Conservation (phyloP, 139 green algal genomes). For the Closterium sp. region DNA sequence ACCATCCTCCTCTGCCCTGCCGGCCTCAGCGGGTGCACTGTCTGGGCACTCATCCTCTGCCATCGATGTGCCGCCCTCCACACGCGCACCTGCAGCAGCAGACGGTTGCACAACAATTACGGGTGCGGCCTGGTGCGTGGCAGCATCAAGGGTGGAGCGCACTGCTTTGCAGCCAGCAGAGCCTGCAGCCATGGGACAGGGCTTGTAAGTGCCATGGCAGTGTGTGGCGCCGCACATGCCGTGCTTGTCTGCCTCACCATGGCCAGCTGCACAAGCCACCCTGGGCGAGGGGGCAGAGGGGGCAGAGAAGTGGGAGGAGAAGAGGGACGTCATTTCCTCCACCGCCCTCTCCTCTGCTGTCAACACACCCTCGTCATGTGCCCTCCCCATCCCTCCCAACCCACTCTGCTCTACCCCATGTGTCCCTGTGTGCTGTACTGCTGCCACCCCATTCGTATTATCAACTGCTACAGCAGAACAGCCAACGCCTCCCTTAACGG, state of each 20-base stretch:
- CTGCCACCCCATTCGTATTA: no score
- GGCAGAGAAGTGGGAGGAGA: neutral
- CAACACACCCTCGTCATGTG: neutral
- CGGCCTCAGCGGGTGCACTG: neutral
- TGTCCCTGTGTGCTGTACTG: no score
- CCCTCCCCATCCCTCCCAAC: no score
- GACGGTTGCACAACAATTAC: no score
- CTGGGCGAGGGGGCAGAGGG: neutral
- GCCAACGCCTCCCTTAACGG: no score
- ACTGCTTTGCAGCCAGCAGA: no score
- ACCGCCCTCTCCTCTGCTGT: neutral
- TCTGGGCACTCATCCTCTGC: neutral
- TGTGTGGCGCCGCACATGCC: neutral
- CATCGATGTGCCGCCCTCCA: no score
- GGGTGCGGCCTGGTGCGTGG: no score
- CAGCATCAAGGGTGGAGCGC: no score
- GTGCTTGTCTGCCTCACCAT: neutral
- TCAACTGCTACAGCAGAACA: no score
- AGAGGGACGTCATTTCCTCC: neutral
- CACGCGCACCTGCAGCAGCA: no score
- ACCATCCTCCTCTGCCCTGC: neutral
- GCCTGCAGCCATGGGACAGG: neutral
- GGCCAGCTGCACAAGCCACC: neutral
- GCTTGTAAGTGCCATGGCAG: neutral
- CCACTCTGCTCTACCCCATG: no score